Evolutionary conservation across 2,329 filamentous ascomycete genomes (phyloP).

Genomic region (Alternaria panax): DNA sequence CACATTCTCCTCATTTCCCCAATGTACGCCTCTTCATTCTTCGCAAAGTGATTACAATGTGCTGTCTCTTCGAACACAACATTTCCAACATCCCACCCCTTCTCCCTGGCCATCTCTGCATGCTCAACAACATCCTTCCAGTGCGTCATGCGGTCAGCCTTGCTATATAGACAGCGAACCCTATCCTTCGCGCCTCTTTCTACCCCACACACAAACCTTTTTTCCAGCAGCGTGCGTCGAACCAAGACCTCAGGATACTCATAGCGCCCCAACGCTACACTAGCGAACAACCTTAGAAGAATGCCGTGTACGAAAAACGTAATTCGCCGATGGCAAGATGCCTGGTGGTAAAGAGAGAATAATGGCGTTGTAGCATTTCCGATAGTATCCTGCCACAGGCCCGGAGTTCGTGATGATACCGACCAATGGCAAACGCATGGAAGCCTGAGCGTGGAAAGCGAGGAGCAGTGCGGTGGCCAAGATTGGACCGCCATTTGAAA

Average conservation of each 20-base stretch:
- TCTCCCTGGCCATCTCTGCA: slow-evolving; percentile 53
- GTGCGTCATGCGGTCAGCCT: slow-evolving; percentile 61
- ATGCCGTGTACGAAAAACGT: slow-evolving; percentile 8
- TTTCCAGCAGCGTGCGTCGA: slow-evolving; percentile 10
- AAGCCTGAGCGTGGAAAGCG: neutral
- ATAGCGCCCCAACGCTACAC: slow-evolving; percentile 4
- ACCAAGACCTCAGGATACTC: slow-evolving; percentile 13
- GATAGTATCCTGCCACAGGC: slow-evolving; percentile 10
- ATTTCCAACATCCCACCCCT: slow-evolving; percentile 57
- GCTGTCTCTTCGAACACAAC: slow-evolving; percentile 62
- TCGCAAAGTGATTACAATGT: slow-evolving; percentile 66
- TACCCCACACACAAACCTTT: slow-evolving; percentile 1
- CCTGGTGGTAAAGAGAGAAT: slow-evolving; percentile 10
- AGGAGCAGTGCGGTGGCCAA: slow-evolving; percentile 11
- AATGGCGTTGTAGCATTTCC: slow-evolving; percentile 27
- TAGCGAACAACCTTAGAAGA: neutral
- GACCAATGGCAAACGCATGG: slow-evolving; percentile 12
- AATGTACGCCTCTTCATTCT: slow-evolving; percentile 64
- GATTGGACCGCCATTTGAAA: slow-evolving; percentile 26
- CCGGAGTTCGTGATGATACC: slow-evolving; percentile 18
- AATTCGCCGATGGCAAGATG: neutral
- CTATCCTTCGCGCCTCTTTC: slow-evolving; percentile 29
- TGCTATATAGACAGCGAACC: slow-evolving; percentile 66
- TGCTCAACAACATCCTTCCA: slow-evolving; percentile 62
- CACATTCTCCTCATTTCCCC: slow-evolving; percentile 22